Percentiles rank a stretch among this genome's conserved stretches.
phyloP scores from a whole-genome alignment of 495 filamentous ascomycete genomes.

The Daldinia loculata region DNA sequence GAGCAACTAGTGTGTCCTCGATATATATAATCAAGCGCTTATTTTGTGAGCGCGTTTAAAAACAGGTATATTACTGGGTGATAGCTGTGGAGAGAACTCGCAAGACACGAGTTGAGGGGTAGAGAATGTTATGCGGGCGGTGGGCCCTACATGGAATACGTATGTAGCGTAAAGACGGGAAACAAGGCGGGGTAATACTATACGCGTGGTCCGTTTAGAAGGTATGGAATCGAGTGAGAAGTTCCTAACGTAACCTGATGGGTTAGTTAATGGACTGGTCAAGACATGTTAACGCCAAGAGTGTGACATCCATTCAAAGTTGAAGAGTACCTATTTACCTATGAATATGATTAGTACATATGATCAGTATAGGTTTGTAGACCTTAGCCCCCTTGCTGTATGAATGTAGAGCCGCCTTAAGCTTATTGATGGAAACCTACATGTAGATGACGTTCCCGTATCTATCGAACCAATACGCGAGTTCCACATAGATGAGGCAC shows the following conservation, averaged over 20 bases:
- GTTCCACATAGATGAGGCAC: constrained; percentile 36
- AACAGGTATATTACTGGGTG: constrained; percentile 4
- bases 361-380: constrained; percentile 2
- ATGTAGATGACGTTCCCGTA: constrained; percentile 1
- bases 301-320: constrained; percentile 16
- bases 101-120: constrained; percentile 10
- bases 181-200: constrained; percentile 35
- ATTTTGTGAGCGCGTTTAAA: constrained; percentile 24
- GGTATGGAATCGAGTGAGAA: constrained; percentile 19
- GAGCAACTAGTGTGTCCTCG: background rate
- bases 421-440: constrained; percentile 6
- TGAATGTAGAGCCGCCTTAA: background rate
- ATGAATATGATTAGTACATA: background rate
- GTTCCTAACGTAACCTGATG: constrained; percentile 13
- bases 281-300: constrained; percentile 37
- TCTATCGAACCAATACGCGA: constrained; percentile 29
- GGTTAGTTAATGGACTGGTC: constrained; percentile 35
- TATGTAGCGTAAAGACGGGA: constrained; percentile 13
- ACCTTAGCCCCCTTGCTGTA: background rate
- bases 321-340: background rate
- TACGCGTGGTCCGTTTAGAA: constrained; percentile 17
- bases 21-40: constrained; percentile 24
- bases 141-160: constrained; percentile 3
- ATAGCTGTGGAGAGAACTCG: constrained; percentile 9
- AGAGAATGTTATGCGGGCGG: constrained; percentile 21